These are phyloP conservation scores for Hygrocybe punicea DNA, from an alignment of 768 basidiomycete species.

Conservation along the genomic window DNA sequence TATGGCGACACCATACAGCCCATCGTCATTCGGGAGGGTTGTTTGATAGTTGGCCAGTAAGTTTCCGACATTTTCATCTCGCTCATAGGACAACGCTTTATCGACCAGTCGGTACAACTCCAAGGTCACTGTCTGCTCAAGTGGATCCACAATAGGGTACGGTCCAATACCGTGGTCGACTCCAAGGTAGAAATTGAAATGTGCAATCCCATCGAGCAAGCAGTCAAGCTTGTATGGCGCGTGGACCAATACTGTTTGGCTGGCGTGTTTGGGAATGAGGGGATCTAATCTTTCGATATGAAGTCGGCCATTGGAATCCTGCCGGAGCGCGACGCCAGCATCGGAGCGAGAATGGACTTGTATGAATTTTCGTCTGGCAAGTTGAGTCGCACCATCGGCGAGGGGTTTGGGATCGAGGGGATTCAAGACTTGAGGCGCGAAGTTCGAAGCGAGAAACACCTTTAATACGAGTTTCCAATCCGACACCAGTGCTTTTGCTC, in stretches of 20 bases:
- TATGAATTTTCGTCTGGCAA: neutral
- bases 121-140: slow-evolving; percentile 22
- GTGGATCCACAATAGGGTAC: slow-evolving; percentile 8
- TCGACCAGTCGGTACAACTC: slow-evolving; percentile 17
- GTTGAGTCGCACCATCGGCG: neutral
- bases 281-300: slow-evolving; percentile 7
- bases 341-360: neutral
- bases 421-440: neutral
- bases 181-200: slow-evolving; percentile 32
- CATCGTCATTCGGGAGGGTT: slow-evolving; percentile 14
- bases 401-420: neutral
- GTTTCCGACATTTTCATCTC: neutral
- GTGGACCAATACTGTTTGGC: neutral
- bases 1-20: slow-evolving; percentile 34
- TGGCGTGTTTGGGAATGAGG: slow-evolving; percentile 1
- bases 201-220: slow-evolving; percentile 4
- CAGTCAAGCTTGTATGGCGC: neutral
- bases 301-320: neutral
- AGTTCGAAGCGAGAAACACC: neutral
- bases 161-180: slow-evolving; percentile 13
- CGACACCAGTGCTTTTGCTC: neutral
- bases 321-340: neutral
- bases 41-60: neutral
- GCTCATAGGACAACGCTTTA: neutral
- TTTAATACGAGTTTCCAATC: neutral